Evolutionary conservation across 441 rosid genomes (phyloP).

Genomic region (Dalechampia spathulata): DNA sequence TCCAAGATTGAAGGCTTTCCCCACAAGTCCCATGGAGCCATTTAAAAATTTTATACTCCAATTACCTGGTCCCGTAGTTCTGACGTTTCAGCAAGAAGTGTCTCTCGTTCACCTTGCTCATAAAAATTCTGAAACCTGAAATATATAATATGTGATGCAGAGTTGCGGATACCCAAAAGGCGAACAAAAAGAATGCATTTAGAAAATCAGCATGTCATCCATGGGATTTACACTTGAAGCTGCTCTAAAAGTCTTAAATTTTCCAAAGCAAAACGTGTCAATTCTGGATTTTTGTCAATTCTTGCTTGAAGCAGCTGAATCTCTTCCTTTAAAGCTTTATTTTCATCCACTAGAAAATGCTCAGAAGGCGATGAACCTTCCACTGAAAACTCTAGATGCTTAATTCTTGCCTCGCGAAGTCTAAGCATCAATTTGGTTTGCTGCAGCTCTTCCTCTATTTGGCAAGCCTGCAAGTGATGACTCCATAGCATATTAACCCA

Average conservation of each 20-base stretch:
- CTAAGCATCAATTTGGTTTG: slow-evolving; percentile 41
- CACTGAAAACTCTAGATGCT: slow-evolving; percentile 44
- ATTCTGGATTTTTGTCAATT: slow-evolving; percentile 50
- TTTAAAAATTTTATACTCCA: slow-evolving; percentile 2
- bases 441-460: slow-evolving; percentile 63
- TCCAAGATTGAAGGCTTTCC: slow-evolving; percentile 14
- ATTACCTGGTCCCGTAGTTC: slow-evolving; percentile 72
- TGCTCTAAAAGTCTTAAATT: slow-evolving; percentile 60
- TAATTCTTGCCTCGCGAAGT: slow-evolving; percentile 59
- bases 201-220: slow-evolving; percentile 16
- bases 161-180: slow-evolving; percentile 8
- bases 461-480: slow-evolving; percentile 42
- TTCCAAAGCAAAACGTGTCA: slow-evolving; percentile 51
- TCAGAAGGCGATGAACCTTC: slow-evolving; percentile 45
- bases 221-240: slow-evolving; percentile 49
- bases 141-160: slow-evolving; percentile 17
- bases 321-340: slow-evolving; percentile 56
- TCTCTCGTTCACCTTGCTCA: slow-evolving; percentile 65
- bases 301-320: slow-evolving; percentile 53
- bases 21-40: slow-evolving; percentile 9
- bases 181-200: slow-evolving; percentile 3
- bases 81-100: slow-evolving; percentile 54
- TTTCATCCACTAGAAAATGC: slow-evolving; percentile 55
- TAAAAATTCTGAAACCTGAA: slow-evolving; percentile 62
- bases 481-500: slow-evolving; percentile 18